phyloP scores from a whole-genome alignment of 306 rosid genomes.

The Dalbergia cultrata region DNA sequence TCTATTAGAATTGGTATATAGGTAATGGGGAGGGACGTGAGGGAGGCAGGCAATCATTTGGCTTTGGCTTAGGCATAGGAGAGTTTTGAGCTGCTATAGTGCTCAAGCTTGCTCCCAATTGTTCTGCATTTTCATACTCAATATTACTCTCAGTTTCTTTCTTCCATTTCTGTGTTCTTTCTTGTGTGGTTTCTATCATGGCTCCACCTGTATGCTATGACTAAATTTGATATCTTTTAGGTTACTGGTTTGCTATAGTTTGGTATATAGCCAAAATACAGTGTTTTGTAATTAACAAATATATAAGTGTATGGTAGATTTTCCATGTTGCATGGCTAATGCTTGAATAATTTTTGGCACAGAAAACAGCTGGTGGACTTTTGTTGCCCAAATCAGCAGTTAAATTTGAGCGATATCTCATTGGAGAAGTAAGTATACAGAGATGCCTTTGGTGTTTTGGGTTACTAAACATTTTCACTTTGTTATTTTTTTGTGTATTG shows the following conservation, averaged over 20 bases:
- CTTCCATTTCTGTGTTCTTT: no score
- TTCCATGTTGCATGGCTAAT: slow-evolving; percentile 19
- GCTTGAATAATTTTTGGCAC: slow-evolving; percentile 40
- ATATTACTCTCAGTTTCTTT: no score
- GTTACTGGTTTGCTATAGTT: slow-evolving; percentile 9
- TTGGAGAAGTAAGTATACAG: slow-evolving; percentile 77
- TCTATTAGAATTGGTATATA: no score
- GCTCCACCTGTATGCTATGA: background rate
- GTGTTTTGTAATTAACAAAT: slow-evolving; percentile 33
- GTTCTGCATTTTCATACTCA: no score
- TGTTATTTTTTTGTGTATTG: background rate
- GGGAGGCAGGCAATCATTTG: no score
- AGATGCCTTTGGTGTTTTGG: slow-evolving; percentile 20
- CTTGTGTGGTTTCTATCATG: no score
- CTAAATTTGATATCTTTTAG: background rate
- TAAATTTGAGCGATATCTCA: slow-evolving; percentile 88
- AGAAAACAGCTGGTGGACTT: slow-evolving; percentile 94
- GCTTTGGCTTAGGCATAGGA: no score
- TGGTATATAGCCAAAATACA: background rate
- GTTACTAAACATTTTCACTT: background rate
- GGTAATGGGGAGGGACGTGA: no score
- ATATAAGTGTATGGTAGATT: slow-evolving; percentile 7
- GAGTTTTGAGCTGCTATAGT: no score
- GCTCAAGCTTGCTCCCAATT: no score
- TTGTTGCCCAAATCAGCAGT: slow-evolving; percentile 91